Evolutionary conservation across 225 moss, liverwort and hornwort genomes (phyloP).

Genomic region (Polytrichum commune): DNA sequence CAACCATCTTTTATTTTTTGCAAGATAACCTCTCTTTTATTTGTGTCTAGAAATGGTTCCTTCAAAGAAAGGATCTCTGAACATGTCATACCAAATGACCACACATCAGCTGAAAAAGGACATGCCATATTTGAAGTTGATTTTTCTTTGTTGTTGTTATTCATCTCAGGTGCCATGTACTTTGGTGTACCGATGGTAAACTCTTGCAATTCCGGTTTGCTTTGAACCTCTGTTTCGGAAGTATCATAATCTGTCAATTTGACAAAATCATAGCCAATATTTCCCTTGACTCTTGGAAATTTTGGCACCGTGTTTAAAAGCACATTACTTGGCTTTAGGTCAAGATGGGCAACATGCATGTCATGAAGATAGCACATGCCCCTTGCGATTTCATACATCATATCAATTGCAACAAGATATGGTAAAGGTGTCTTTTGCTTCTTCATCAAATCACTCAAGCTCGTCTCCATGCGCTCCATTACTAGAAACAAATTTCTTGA

Average conservation of each 20-base stretch:
- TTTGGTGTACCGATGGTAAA: background rate
- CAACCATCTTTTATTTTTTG: background rate
- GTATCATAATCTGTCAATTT: background rate
- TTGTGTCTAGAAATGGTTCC: background rate
- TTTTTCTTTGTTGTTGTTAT: too few species aligned
- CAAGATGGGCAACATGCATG: background rate
- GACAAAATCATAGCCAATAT: background rate
- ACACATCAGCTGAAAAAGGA: background rate
- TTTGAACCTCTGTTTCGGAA: background rate
- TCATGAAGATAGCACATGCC: conserved; percentile 8
- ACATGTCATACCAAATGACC: background rate
- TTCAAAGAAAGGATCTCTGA: background rate
- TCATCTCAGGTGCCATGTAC: conserved; percentile 1
- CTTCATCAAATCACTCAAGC: background rate
- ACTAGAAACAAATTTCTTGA: background rate
- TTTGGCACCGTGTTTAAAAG: background rate
- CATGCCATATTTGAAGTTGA: background rate
- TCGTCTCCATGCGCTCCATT: background rate
- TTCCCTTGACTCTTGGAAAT: background rate
- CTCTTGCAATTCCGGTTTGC: background rate
- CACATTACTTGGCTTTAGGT: conserved; percentile 7
- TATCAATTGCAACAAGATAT: background rate
- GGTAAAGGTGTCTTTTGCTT: background rate
- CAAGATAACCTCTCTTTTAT: background rate
- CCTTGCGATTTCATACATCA: background rate